Base-by-base conservation (phyloP, 2,329 filamentous ascomycete genomes). In the Thyridium curvatum region DNA sequence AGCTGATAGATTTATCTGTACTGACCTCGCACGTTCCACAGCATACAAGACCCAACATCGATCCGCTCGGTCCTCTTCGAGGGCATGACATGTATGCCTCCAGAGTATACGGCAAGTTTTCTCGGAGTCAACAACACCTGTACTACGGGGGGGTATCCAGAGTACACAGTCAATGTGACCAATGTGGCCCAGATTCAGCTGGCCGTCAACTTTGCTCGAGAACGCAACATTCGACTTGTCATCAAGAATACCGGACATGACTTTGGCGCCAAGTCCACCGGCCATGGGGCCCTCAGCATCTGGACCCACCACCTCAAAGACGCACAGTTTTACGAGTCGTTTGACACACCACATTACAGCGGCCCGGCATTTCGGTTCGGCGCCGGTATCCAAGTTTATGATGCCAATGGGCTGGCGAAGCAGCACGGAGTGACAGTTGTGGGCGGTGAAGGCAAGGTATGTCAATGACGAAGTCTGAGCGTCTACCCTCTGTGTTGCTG, bases 381-480 rank as follows among this genome's bases (percentile, higher is more conserved):
- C 3, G 64, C 72, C 9, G 76, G 75, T 38, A 66, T 64, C 64
- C 38, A 45, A 64, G 8, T 79, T 8, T 63, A 58, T 29, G 73
- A 79, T 43, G 54, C 75, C 2, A 78, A 78, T 48, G 64, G 64
- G 21, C 65, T 64, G 30, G 73, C 71, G 2, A 50, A 69, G 12
- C 53, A 55, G 1, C 51, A 68, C 28, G 69, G 66, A 1, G 60
- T 72, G 34, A 64, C 62, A 0, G 62, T 77, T 2, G 66, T 79
- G 4, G 72, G 69, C 14, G 77, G 77, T 4, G 68, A 71, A 6
- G 72, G 72, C 30, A 52, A 49, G 21, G 55, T 41, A 31, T 28
- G 49, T 51, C 30, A 8, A 7, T 34, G 3, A 31, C n/a, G n/a
- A n/a, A n/a, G n/a, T n/a, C n/a, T n/a, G n/a, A n/a, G n/a, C n/a